Percentiles rank a stretch among this genome's conserved stretches.
Evolutionary conservation across 2,329 filamentous ascomycete genomes (phyloP).

Genomic region (Botrytis pseudocinerea): DNA sequence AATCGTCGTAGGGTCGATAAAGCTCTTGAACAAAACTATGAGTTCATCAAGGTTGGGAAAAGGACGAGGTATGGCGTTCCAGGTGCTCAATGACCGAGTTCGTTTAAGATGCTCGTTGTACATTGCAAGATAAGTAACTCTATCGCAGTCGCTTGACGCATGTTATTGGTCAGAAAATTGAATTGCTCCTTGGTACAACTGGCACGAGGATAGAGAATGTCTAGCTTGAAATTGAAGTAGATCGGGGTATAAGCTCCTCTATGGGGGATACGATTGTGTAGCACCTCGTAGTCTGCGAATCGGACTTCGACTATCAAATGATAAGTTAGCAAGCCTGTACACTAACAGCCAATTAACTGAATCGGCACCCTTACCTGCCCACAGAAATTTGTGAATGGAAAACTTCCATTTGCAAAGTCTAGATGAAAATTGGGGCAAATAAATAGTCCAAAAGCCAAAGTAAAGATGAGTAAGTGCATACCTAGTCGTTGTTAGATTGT

Average conservation of each 20-base stretch:
- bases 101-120: background rate
- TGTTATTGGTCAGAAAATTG: background rate
- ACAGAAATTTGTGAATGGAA: background rate
- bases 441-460: background rate
- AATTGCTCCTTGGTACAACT: background rate
- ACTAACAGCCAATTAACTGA: background rate
- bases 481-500: background rate
- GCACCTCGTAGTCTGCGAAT: background rate
- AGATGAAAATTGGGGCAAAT: background rate
- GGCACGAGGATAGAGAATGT: background rate
- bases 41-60: background rate
- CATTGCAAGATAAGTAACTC: background rate
- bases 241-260: background rate
- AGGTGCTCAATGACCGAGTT: background rate
- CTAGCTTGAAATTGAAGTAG: conserved; percentile 1
- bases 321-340: background rate
- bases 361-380: background rate
- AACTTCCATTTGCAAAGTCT: background rate
- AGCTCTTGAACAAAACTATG: background rate
- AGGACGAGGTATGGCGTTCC: background rate
- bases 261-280: background rate
- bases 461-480: background rate
- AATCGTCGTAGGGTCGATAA: background rate
- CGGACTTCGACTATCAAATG: background rate
- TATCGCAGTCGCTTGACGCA: background rate